These are phyloP conservation scores for Glaciozyma martinii DNA, from an alignment of 768 basidiomycete species.

Conservation along the genomic window DNA sequence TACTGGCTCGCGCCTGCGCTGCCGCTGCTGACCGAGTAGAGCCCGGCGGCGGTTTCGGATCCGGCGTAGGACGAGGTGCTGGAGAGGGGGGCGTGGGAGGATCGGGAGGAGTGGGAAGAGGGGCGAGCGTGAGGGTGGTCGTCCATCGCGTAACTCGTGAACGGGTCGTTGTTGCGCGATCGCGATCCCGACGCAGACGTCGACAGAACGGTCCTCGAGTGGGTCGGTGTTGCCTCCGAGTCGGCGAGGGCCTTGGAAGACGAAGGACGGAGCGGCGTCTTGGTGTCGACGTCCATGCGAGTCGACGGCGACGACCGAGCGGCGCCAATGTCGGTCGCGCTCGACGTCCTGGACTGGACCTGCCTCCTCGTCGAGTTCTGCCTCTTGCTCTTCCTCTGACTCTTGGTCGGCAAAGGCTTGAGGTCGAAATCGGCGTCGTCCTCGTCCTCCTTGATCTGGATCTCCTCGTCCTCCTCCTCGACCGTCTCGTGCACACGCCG, in stretches of 20 bases:
- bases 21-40: not conserved
- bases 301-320: not conserved
- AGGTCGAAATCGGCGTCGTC: slow-evolving; percentile 7
- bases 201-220: not conserved
- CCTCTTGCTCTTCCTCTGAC: not conserved
- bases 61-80: slow-evolving; percentile 1
- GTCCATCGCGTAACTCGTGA: too few relatives aligned
- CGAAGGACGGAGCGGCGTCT: not conserved
- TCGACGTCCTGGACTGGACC: not conserved
- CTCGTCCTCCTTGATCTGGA: not conserved
- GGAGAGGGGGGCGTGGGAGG: not conserved
- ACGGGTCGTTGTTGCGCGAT: not conserved
- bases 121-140: too few relatives aligned
- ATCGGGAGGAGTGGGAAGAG: not conserved
- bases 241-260: slow-evolving; percentile 7
- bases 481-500: not conserved
- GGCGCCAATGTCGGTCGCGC: not conserved
- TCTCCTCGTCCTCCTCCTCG: not conserved
- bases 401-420: not conserved
- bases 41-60: slow-evolving; percentile 4
- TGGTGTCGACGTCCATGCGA: slow-evolving; percentile 3
- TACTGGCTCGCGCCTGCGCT: not conserved
- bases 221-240: slow-evolving; percentile 24
- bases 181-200: not conserved
- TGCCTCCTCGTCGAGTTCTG: not conserved